Evolutionary conservation across 345 rosid genomes (phyloP), one percentile per base, ranked within the genome.

Genomic region (Citrus hindsii): DNA sequence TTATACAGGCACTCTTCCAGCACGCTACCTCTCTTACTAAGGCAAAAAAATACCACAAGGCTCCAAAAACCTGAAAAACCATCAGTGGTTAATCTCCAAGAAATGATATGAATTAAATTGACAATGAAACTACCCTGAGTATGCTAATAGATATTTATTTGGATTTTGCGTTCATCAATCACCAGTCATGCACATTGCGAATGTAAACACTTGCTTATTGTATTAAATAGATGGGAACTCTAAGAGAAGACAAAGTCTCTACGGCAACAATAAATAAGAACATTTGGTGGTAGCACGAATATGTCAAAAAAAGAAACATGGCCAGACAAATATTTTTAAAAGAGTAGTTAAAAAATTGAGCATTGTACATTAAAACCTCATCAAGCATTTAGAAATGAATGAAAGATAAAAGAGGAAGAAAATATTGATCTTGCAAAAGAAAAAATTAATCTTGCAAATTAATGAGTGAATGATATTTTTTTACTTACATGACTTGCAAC

Each of bases 401-500:
- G 22, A 53, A 53, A 53, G 58, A 53, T 8, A 53, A 53, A 5
- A 5, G 8, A 19, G 58, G 58, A 19, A 53, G 22, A 53, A 53
- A 53, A 5, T 1, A 53, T 46, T 53, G 16, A 18, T 53, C 22
- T 53, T 53, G 22, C 22, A 18, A 18, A 53, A 33, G 35, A 33
- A 33, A 53, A 5, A 53, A 53, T 46, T 53, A 53, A 18, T 53
- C 22, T 53, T 53, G 22, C 7, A 18, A 53, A 53, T 18, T 53
- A 63, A 63, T 3, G 13, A 25, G 27, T 13, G 46, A 24, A 13
- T 68, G 72, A 37, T 37, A 22, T 22, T 40, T 32, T 32, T 33
- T 38, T 71, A 84, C 94, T 81, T 83, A 95, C 96, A 84, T 93
- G 98, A 83, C 96, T 90, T 69, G 97, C 97, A 75, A 92, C 87